Conservation (phyloP, 805 yeast species). For the Wickerhamomyces xylosicus region DNA sequence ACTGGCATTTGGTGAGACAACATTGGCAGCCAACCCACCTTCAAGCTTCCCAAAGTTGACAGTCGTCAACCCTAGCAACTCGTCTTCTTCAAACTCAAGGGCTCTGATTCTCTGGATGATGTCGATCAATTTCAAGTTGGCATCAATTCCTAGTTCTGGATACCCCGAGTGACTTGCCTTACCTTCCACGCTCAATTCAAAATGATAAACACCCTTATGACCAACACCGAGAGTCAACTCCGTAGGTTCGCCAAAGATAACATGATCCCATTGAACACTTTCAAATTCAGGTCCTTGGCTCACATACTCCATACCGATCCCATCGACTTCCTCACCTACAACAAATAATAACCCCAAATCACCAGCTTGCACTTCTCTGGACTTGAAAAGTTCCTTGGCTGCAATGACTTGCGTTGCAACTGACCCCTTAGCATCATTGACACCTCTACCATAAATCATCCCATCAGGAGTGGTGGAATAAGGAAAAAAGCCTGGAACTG, state of each 20-base stretch:
- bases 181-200: slow-evolving; percentile 37
- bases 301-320: slow-evolving; percentile 49
- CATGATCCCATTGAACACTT: slow-evolving; percentile 41
- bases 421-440: slow-evolving; percentile 64
- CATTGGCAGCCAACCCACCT: slow-evolving; percentile 62
- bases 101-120: slow-evolving; percentile 34
- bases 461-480: slow-evolving; percentile 33
- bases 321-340: slow-evolving; percentile 64
- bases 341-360: slow-evolving; percentile 52
- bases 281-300: slow-evolving; percentile 17
- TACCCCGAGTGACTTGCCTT: slow-evolving; percentile 58
- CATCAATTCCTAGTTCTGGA: slow-evolving; percentile 58
- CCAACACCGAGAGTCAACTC: slow-evolving; percentile 59
- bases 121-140: slow-evolving; percentile 45
- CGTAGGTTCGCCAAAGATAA: slow-evolving; percentile 69
- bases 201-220: slow-evolving; percentile 49
- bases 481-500: slow-evolving; percentile 58
- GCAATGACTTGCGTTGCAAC: slow-evolving; percentile 55
- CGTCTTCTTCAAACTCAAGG: slow-evolving; percentile 37
- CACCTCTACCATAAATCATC: slow-evolving; percentile 53
- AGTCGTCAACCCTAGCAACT: slow-evolving; percentile 49
- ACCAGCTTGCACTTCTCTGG: slow-evolving; percentile 33
- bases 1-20: slow-evolving; percentile 46
- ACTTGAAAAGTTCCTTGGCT: slow-evolving; percentile 32
- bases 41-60: slow-evolving; percentile 46